Base-by-base conservation (phyloP, 1,139 yeast species). In the Hanseniaspora uvarum region DNA sequence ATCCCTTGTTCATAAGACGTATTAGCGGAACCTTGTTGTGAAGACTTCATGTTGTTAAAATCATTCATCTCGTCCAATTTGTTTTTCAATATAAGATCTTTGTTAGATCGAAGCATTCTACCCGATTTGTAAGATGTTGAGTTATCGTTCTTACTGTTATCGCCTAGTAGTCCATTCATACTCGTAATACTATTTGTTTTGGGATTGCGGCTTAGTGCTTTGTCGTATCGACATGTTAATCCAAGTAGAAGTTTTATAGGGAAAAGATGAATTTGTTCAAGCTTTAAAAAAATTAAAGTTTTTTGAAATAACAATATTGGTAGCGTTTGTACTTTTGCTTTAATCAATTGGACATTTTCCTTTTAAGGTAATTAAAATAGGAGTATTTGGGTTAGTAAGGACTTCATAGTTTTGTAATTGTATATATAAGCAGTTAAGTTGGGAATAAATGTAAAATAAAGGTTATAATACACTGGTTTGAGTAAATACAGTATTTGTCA, bases 21-120 rank as follows among this genome's bases (percentile, higher is more conserved):
- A 16, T 45, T 33, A 5, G 31, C 21, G 18, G 43, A 39, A 23
- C 46, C 41, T 19, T 33, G 31, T 33, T 30, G 46, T 5, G n/a
- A 24, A 16, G 23, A 19, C 18, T 26, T 31, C 11, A 28, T 41
- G 26, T 28, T 10, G 11, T 19, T 34, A 16, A 34, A n/a, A 14
- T 33, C 51, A 26, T 26, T 31, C 16, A 43, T 8, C 19, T 18
- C 45, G 18, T 47, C 52, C 2, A 48, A 12, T 11, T 43, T 40
- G 16, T 47, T 53, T 37, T 43, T 46, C 23, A 52, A 11, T 16
- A 39, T 24, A 7, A 52, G 43, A 34, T 46, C 51, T 30, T 34
- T 39, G 21, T 50, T 50, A 11, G 53, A 50, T 50, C 53, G 53
- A 26, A 50, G 48, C 19, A 30, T 46, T 21, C 34, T 43, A 12